Base-by-base conservation (phyloP, 179 eudicot genomes). In the Gypsophila paniculata region DNA sequence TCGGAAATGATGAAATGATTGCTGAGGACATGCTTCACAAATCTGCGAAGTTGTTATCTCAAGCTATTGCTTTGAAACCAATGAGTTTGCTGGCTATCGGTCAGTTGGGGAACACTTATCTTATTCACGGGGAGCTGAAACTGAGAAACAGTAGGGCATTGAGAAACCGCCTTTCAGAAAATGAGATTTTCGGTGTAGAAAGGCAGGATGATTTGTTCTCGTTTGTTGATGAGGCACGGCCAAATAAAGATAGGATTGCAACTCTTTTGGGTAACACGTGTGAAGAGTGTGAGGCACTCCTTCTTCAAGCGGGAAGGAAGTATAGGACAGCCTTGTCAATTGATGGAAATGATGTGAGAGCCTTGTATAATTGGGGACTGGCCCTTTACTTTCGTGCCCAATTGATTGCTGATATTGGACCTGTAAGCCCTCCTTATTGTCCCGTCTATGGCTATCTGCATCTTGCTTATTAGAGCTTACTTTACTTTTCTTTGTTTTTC, bases 331-430 rank as follows among this genome's bases (percentile, higher is more conserved):
- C 99, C 49, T 74, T 91, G 78, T 82, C 97, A 34, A 88, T 93
- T 74, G 99, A 93, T 73, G 90, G 92, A 71, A 84, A 82, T 80
- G 99, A 93, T 76, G 78, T 88, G 77, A 86, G 94, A 85, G 96
- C 99, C 46, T 73, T 93, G 74, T 91, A 93, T 81, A 93, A 93
- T 55, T 93, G 97, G 99, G 99, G 98, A 25, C 93, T 93, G 60
- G 97, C 99, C 19, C 88, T 93, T 51, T 85, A 83, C 48, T 93
- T 91, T 74, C 93, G 97, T 53, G 99, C 94, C 5, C 97, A 89
- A 72, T 83, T 94, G 76, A 85, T 91, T 79, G 94, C 99, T 66
- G 97, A 91, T 81, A 88, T 87, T 79, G 99, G 99, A 75, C 99
- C 99, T 5, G 98, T 93, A 86, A 88, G 96, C 58, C 61, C 62